phyloP scores from a whole-genome alignment of 2,329 filamentous ascomycete species.

The Diplodia seriata region DNA sequence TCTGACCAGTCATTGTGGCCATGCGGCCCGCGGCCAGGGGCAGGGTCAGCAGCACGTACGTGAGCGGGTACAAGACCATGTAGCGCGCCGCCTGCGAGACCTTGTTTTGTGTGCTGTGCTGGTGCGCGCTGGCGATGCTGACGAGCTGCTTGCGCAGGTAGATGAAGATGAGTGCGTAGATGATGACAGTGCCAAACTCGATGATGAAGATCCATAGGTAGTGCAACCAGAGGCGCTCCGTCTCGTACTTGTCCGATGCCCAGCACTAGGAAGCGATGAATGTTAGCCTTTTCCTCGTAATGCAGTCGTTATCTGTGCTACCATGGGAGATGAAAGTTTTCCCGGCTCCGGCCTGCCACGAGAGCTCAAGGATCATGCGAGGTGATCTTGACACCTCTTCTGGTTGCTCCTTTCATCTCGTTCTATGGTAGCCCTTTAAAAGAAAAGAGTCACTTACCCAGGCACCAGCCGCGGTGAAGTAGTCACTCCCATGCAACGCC shows the following conservation, averaged over 20 bases:
- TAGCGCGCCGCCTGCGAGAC: slow-evolving; percentile 58
- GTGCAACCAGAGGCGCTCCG: slow-evolving; percentile 58
- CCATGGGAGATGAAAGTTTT: background rate
- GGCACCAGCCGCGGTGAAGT: slow-evolving; percentile 58
- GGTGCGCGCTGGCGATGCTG: slow-evolving; percentile 45
- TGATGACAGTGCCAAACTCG: slow-evolving; percentile 52
- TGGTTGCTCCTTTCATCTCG: background rate
- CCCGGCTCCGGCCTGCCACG: too few species aligned
- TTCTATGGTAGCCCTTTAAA: background rate
- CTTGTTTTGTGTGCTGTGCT: slow-evolving; percentile 38
- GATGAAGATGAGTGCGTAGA: slow-evolving; percentile 34
- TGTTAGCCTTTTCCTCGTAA: slow-evolving; percentile 33
- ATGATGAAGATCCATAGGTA: slow-evolving; percentile 63
- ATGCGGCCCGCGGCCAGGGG: slow-evolving; percentile 62
- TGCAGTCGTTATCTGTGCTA: background rate
- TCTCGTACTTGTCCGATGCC: slow-evolving; percentile 53
- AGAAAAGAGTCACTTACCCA: slow-evolving; percentile 51
- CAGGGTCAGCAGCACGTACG: slow-evolving; percentile 70
- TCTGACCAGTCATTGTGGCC: slow-evolving; percentile 46
- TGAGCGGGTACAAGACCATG: slow-evolving; percentile 70
- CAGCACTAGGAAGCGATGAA: slow-evolving; percentile 53
- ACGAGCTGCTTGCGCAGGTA: slow-evolving; percentile 46
- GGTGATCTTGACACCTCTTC: too few species aligned
- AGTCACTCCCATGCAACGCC: slow-evolving; percentile 49
- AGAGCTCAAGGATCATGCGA: background rate